phyloP scores from a whole-genome alignment of 1,284 basidiomycete genomes.

The Trametes hirsuta region DNA sequence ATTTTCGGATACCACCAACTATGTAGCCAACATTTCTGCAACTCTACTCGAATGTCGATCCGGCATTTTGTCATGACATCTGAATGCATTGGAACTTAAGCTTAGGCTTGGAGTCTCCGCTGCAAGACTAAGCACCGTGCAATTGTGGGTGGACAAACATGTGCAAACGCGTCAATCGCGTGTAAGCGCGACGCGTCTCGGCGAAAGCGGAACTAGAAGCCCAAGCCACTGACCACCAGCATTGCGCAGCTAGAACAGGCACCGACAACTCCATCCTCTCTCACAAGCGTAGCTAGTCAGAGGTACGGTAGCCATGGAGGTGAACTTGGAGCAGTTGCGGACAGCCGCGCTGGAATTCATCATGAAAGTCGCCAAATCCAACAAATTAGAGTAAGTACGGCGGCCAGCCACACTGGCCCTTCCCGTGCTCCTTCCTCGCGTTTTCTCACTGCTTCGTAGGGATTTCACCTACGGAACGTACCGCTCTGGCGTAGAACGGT shows the following conservation, averaged over 20 bases:
- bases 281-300: background rate
- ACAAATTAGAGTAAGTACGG: constrained; percentile 10
- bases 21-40: constrained; percentile 3
- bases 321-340: constrained; percentile 10
- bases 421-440: background rate
- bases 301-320: background rate
- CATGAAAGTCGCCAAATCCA: constrained; percentile 9
- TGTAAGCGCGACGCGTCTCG: constrained; percentile 8
- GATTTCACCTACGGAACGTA: constrained; percentile 51
- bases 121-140: background rate
- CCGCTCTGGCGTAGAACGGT: constrained; percentile 47
- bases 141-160: constrained; percentile 10
- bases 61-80: background rate
- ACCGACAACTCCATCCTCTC: too few species aligned
- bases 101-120: too few species aligned
- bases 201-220: too few species aligned
- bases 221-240: too few species aligned
- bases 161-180: constrained; percentile 11
- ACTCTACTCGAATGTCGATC: too few species aligned
- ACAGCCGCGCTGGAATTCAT: constrained; percentile 9
- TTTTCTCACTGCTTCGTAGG: constrained; percentile 33
- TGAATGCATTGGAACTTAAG: background rate
- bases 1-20: background rate
- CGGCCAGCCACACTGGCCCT: background rate
- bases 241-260: too few species aligned